Evolutionary conservation across 345 rosid species (phyloP), one percentile per base, ranked within the genome.

Genomic region (Viola odorata): DNA sequence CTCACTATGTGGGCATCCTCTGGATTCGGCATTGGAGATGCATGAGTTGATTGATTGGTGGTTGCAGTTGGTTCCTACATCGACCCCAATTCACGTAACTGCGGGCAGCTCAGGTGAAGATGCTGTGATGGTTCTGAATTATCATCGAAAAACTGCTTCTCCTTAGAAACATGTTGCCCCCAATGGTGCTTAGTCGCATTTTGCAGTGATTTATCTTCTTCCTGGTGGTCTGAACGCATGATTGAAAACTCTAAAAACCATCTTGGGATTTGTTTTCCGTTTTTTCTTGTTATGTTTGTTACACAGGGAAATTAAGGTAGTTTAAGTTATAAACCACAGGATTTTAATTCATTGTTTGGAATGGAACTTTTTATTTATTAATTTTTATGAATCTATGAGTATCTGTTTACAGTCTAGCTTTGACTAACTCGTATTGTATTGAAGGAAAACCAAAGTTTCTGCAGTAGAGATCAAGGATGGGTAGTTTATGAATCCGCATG

Each of bases 91-190:
- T 49, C 73, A 45, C 23, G 16, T 74, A 3, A 60, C 36, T 1
- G 76, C 62, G 4, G 94, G 92, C 45, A 66, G 80, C 64, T 75
- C 84, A 1, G 87, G 55, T 55, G 71, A 65, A 66, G 83, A 82
- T 0, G 72, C 80, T 42, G 65, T 82, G 45, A 78, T 84, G 92
- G 72, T 64, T 55, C 80, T 86, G 39, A 41, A 65, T 0, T 86
- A 86, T 44, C 56, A 75, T 50, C 79, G 80, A 8, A 81, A 72
- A 59, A 60, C 69, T 70, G 69, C n/a, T n/a, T n/a, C n/a, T n/a
- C n/a, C n/a, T n/a, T n/a, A n/a, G n/a, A n/a, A n/a, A n/a, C n/a
- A n/a, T n/a, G n/a, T n/a, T n/a, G n/a, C n/a, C n/a, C n/a, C n/a
- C n/a, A n/a, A n/a, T n/a, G n/a, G n/a, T n/a, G n/a, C n/a, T n/a